phyloP scores from a whole-genome alignment of 352 stramenopile species.

The Phytophthora cryptogea region DNA sequence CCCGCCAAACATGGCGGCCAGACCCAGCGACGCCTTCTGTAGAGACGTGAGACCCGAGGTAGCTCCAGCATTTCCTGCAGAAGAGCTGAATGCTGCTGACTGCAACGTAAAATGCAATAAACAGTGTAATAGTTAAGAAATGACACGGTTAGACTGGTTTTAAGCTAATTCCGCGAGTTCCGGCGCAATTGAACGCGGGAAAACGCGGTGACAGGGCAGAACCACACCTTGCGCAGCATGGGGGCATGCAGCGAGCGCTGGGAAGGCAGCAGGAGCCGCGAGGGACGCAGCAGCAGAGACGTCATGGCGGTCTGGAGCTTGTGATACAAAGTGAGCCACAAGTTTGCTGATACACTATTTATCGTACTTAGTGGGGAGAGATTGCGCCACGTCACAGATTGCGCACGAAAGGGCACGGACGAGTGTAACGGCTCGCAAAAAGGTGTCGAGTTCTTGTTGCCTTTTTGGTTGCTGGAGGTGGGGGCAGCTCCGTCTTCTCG shows the following conservation, averaged over 20 bases:
- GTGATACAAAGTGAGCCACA: constrained; percentile 14
- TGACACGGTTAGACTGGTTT: neutral
- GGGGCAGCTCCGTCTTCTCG: neutral
- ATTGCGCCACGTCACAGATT: constrained; percentile 15
- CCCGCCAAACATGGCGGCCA: constrained; percentile 59
- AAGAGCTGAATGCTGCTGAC: constrained; percentile 37
- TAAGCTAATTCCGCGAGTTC: neutral
- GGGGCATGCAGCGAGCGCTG: constrained; percentile 8
- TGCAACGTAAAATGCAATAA: constrained; percentile 6
- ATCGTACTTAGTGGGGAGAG: neutral
- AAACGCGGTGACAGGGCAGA: neutral
- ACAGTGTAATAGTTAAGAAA: neutral
- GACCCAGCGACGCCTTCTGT: constrained; percentile 47
- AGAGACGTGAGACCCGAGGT: constrained; percentile 41
- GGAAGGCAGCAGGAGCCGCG: constrained; percentile 25
- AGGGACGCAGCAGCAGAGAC: constrained; percentile 28
- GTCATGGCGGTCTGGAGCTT: constrained; percentile 10
- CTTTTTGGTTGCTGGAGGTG: neutral
- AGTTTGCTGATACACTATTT: neutral
- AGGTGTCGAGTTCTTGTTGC: constrained; percentile 2
- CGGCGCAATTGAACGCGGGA: neutral
- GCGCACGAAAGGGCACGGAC: constrained; percentile 4
- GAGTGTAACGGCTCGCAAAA: constrained; percentile 4
- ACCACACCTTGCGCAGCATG: constrained; percentile 19
- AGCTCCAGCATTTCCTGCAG: constrained; percentile 9